A percentile compares a stretch with the other conserved stretches of the same genome.
These are phyloP conservation scores for Pleurotus giganteus DNA, from an alignment of 768 basidiomycete species.

Conservation along the genomic window DNA sequence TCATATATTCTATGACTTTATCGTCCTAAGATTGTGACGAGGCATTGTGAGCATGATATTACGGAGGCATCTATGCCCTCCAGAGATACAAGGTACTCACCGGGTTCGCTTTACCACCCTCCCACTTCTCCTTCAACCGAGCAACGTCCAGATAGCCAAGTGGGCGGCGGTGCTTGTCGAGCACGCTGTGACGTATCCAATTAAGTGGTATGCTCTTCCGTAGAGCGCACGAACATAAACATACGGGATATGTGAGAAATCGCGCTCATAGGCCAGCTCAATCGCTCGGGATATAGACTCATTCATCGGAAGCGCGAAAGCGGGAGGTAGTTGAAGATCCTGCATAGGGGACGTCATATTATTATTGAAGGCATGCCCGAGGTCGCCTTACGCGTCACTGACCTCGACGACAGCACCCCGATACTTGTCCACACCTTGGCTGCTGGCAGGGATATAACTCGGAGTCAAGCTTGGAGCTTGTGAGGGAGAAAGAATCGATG, in stretches of 20 bases:
- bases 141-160: slow-evolving; percentile 85
- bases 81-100: slow-evolving; percentile 39
- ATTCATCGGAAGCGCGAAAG: slow-evolving; percentile 72
- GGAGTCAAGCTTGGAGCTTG: background rate
- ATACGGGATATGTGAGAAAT: slow-evolving; percentile 93
- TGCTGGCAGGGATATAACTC: background rate
- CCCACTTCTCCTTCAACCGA: slow-evolving; percentile 73
- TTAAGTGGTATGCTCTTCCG: background rate
- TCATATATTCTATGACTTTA: slow-evolving; percentile 68
- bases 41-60: background rate
- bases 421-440: slow-evolving; percentile 52
- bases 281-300: slow-evolving; percentile 76
- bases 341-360: slow-evolving; percentile 22
- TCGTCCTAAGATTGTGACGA: slow-evolving; percentile 56
- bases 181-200: slow-evolving; percentile 48
- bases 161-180: slow-evolving; percentile 69
- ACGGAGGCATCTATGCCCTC: background rate
- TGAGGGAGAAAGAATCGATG: no score
- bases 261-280: slow-evolving; percentile 88
- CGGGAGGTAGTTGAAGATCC: slow-evolving; percentile 84
- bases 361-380: no score
- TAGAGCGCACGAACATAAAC: slow-evolving; percentile 11
- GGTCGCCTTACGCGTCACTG: no score
- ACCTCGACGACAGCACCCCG: slow-evolving; percentile 92
- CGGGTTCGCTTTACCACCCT: slow-evolving; percentile 66